Percentiles rank a stretch among this genome's conserved stretches.
These are phyloP conservation scores for Hydnomerulius pinastri DNA, from an alignment of 768 basidiomycete genomes.

Conservation along the genomic window DNA sequence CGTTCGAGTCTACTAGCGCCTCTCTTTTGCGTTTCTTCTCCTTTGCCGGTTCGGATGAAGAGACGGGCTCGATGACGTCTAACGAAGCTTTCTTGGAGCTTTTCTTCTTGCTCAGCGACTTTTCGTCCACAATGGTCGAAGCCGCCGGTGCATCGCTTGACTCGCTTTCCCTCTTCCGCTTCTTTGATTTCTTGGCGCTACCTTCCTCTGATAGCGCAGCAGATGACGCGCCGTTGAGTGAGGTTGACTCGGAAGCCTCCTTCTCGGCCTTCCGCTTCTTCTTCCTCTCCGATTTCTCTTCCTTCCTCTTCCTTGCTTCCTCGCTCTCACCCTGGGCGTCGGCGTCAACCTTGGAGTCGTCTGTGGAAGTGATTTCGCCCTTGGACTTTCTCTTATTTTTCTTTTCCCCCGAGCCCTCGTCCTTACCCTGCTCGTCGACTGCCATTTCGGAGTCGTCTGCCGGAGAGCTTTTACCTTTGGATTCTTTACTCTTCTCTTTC, in stretches of 20 bases:
- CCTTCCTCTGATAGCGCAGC: conserved; percentile 4
- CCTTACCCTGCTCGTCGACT: background rate
- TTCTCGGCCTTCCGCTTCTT: conserved; percentile 19
- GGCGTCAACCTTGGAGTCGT: background rate
- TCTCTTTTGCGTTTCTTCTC: conserved; percentile 30
- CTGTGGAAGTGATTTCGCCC: background rate
- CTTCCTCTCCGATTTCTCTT: conserved; percentile 19
- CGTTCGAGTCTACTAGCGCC: conserved; percentile 11
- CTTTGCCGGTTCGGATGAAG: conserved; percentile 9
- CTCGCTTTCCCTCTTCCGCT: conserved; percentile 32
- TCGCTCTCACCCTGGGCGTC: background rate
- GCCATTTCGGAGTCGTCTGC: background rate
- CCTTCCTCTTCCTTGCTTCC: conserved; percentile 10
- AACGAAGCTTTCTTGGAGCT: conserved; percentile 14
- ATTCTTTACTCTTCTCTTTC: conserved; percentile 16
- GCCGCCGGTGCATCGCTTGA: conserved; percentile 9
- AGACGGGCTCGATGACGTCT: conserved; percentile 11
- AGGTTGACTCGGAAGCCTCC: conserved; percentile 19
- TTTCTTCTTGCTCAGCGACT: conserved; percentile 32
- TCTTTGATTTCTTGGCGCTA: conserved; percentile 30
- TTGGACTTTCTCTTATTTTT: conserved; percentile 24
- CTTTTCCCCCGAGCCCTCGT: conserved; percentile 11
- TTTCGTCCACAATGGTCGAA: conserved; percentile 12
- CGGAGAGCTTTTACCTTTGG: background rate
- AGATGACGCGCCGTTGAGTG: conserved; percentile 11